Evolutionary conservation across 495 filamentous ascomycete genomes (phyloP).

Genomic region (Neurospora sp.): DNA sequence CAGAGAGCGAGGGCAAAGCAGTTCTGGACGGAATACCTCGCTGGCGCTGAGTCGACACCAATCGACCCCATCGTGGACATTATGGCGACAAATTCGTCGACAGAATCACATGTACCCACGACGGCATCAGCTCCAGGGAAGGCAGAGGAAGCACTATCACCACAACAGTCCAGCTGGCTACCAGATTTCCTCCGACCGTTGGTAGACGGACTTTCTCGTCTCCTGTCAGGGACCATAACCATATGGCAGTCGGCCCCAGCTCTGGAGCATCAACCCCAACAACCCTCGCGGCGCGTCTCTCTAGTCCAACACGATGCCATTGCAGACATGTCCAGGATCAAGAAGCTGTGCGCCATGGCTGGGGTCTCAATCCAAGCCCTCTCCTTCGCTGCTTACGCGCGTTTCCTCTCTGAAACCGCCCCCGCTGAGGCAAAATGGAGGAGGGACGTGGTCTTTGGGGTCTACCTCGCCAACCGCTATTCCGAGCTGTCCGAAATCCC

Average conservation of each 20-base stretch:
- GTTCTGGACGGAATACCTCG: conserved; percentile 51
- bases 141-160: not conserved
- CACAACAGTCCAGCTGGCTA: not conserved
- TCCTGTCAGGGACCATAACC: not conserved
- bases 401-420: conserved; percentile 3
- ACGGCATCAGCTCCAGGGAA: not conserved
- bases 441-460: conserved; percentile 27
- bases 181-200: not conserved
- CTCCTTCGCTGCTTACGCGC: conserved; percentile 34
- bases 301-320: conserved; percentile 10
- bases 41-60: not conserved
- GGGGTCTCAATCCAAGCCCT: conserved; percentile 33
- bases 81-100: not conserved
- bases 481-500: conserved; percentile 3
- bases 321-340: conserved; percentile 6
- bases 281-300: conserved; percentile 2
- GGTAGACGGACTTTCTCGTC: not conserved
- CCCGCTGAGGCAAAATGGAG: not conserved
- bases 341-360: conserved; percentile 4
- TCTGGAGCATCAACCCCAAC: not conserved
- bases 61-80: not conserved
- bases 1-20: conserved; percentile 10
- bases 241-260: not conserved
- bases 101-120: not conserved
- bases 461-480: conserved; percentile 36